Evolutionary conservation across 352 stramenopile genomes (phyloP), one percentile per base, ranked within the genome.

Genomic region (Globisporangium okanoganense): DNA sequence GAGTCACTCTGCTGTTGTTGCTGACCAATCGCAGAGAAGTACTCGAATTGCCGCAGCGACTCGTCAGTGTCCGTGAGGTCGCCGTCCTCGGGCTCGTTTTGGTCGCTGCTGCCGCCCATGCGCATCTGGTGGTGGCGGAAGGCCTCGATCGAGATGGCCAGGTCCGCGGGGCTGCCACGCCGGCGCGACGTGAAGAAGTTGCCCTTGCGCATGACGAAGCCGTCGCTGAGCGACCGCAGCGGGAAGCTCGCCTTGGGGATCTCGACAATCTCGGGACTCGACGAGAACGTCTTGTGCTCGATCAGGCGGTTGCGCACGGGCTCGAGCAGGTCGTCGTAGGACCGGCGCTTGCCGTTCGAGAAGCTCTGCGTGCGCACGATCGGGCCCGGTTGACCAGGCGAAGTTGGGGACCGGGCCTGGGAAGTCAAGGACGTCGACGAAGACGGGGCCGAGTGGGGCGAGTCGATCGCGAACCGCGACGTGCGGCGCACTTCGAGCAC

Each of bases 281-380:
- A 75, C 14, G 81, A 89, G 40, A 93, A 91, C 12, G 76, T 89
- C 77, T 90, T 91, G 73, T 93, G 89, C 64, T 93, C 80, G 35
- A 90, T 91, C 24, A 93, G 70, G 35, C 81, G 79, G 25, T 67
- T 89, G 14, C 81, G 81, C 20, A 93, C 81, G 5, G 83, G 81
- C 18, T 93, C 79, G 7, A 93, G 66, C 49, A 93, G 65, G 38
- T 89, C 74, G 57, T 91, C 81, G 52, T 85, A 79, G 20, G 80
- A 90, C n/a, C 79, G 78, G n/a, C 78, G 80, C 69, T 89, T 79
- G 24, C 52, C 16, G 5, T 56, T 58, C 9, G 75, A 75, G 67
- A 87, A 88, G 64, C 79, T 90, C 41, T 82, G 70, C 5, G 75
- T 79, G 20, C 66, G 59, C 27, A 53, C 38, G 31, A 66, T 22